Percentiles rank a stretch among this genome's conserved stretches.
Evolutionary conservation across 2,329 filamentous ascomycete genomes (phyloP).

Genomic region (Colletotrichum sp.): DNA sequence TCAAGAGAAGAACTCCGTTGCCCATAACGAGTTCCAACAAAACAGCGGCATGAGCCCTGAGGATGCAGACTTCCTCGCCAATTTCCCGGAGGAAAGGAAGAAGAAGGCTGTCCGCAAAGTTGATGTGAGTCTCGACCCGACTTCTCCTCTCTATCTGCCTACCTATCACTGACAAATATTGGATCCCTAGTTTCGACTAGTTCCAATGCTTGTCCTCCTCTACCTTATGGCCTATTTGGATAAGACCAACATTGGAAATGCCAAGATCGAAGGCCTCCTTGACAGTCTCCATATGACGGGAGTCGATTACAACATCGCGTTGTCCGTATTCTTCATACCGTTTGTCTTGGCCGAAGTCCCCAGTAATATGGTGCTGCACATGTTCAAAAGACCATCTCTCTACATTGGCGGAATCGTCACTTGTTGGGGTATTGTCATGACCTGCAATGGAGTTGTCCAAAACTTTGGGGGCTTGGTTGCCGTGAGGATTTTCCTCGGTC

Average conservation of each 20-base stretch:
- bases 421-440: constrained; percentile 43
- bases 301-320: constrained; percentile 64
- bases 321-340: constrained; percentile 66
- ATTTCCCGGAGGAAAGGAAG: constrained; percentile 31
- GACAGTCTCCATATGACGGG: constrained; percentile 53
- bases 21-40: constrained; percentile 26
- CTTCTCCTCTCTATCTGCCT: no score
- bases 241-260: constrained; percentile 50
- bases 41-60: constrained; percentile 24
- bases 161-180: background rate
- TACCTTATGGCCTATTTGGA: constrained; percentile 36
- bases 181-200: constrained; percentile 23
- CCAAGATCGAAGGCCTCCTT: constrained; percentile 58
- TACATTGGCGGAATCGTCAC: constrained; percentile 44
- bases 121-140: constrained; percentile 22
- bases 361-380: constrained; percentile 43
- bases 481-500: constrained; percentile 42
- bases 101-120: constrained; percentile 35
- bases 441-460: constrained; percentile 37
- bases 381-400: constrained; percentile 43
- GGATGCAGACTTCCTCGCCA: constrained; percentile 34
- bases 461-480: constrained; percentile 44
- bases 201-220: constrained; percentile 33
- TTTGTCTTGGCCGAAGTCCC: constrained; percentile 56
- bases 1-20: constrained; percentile 26